A percentile compares a stretch with the other conserved stretches of the same genome.
These are phyloP conservation scores for Penicillium salamii DNA, from an alignment of 495 filamentous ascomycete genomes.

Conservation along the genomic window DNA sequence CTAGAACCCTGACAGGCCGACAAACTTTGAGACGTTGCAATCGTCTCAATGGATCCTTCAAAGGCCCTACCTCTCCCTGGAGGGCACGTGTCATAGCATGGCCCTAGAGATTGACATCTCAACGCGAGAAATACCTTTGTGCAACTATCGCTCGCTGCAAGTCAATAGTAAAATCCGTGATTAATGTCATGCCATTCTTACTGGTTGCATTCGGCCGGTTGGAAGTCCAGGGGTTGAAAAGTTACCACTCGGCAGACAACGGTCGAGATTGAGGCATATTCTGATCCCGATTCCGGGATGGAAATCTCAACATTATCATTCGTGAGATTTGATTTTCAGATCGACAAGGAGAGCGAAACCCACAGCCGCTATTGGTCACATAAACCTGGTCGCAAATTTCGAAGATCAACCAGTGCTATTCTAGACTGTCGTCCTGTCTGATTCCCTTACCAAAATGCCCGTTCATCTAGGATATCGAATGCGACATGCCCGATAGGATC, in stretches of 20 bases:
- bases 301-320: background rate
- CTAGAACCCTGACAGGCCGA: background rate
- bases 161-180: slow-evolving; percentile 5
- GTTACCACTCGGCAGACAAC: slow-evolving; percentile 6
- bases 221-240: slow-evolving; percentile 13
- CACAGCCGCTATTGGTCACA: slow-evolving; percentile 11
- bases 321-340: background rate
- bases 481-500: slow-evolving; percentile 6
- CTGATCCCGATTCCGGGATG: slow-evolving; percentile 13
- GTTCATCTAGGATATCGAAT: slow-evolving; percentile 23
- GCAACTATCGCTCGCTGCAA: slow-evolving; percentile 2
- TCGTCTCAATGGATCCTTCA: slow-evolving; percentile 6
- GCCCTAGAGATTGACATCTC: slow-evolving; percentile 8
- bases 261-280: background rate
- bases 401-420: slow-evolving; percentile 10
- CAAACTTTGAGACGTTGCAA: slow-evolving; percentile 15
- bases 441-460: slow-evolving; percentile 15
- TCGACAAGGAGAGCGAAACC: background rate
- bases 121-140: slow-evolving; percentile 6
- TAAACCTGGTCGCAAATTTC: slow-evolving; percentile 4
- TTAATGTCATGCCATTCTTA: slow-evolving; percentile 13
- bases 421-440: slow-evolving; percentile 11
- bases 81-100: slow-evolving; percentile 20
- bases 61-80: slow-evolving; percentile 3
- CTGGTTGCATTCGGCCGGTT: slow-evolving; percentile 21